These are phyloP conservation scores for Cryptococcus floricola DNA, from an alignment of 1,284 basidiomycete species.

Conservation along the genomic window DNA sequence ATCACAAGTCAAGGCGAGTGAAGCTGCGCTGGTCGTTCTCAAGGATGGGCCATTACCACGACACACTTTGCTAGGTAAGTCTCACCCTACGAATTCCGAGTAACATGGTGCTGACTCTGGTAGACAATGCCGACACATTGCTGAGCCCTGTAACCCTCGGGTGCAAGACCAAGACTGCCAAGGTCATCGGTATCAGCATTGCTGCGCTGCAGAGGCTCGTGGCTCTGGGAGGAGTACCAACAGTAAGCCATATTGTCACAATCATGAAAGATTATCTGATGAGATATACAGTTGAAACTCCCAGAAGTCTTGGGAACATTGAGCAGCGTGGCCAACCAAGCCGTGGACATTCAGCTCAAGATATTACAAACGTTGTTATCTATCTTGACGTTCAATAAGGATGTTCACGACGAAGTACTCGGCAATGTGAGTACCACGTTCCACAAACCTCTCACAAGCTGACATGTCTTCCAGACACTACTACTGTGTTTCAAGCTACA, in stretches of 20 bases:
- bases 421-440: conserved; percentile 56
- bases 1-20: conserved; percentile 57
- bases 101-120: conserved; percentile 19
- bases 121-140: conserved; percentile 71
- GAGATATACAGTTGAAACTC: conserved; percentile 59
- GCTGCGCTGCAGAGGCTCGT: conserved; percentile 89
- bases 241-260: conserved; percentile 30
- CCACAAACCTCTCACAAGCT: neutral
- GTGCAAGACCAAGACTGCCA: conserved; percentile 86
- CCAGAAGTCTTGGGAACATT: conserved; percentile 75
- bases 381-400: conserved; percentile 78
- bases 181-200: conserved; percentile 87
- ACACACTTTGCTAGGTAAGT: conserved; percentile 24
- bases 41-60: conserved; percentile 61
- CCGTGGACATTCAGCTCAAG: conserved; percentile 89
- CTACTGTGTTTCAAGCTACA: conserved; percentile 90
- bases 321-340: conserved; percentile 80
- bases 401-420: conserved; percentile 71
- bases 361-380: conserved; percentile 86
- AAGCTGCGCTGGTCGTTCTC: conserved; percentile 76
- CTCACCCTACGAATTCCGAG: neutral
- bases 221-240: conserved; percentile 74
- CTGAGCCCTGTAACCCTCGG: conserved; percentile 89
- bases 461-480: conserved; percentile 59
- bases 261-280: neutral